phyloP scores from a whole-genome alignment of 148 eudicot genomes.

The Drosera capensis region DNA sequence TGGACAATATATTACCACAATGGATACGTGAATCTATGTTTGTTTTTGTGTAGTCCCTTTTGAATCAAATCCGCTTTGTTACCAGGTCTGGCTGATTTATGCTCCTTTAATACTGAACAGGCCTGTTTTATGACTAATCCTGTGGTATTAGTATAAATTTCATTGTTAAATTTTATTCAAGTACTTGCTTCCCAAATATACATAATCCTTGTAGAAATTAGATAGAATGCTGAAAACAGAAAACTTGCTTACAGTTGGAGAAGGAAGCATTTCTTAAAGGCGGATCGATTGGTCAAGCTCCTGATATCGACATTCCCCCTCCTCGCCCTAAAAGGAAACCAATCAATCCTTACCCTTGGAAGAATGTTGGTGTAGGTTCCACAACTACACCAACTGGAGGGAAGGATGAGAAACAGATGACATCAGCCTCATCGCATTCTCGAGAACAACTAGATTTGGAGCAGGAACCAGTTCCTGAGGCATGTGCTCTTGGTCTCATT shows the following conservation, averaged over 20 bases:
- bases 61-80: too few species aligned
- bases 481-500: conserved; percentile 7
- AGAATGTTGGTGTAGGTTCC: conserved; percentile 29
- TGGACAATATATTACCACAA: too few species aligned
- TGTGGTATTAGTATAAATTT: too few species aligned
- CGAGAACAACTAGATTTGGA: conserved; percentile 38
- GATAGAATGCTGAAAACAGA: conserved; percentile 3
- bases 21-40: too few species aligned
- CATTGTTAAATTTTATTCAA: too few species aligned
- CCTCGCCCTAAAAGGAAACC: conserved; percentile 98
- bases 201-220: neutral
- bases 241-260: conserved; percentile 53
- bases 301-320: conserved; percentile 87
- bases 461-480: conserved; percentile 48
- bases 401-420: conserved; percentile 36
- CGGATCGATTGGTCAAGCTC: conserved; percentile 53
- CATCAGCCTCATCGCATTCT: conserved; percentile 23
- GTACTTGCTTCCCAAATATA: too few species aligned
- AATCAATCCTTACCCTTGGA: conserved; percentile 90
- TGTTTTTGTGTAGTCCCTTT: too few species aligned
- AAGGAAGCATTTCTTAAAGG: conserved; percentile 93
- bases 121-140: too few species aligned
- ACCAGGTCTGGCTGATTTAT: too few species aligned
- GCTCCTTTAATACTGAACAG: too few species aligned
- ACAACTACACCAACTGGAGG: conserved; percentile 25